Conservation (phyloP, 73 alveolate species). For the Paramecium octaurelia region DNA sequence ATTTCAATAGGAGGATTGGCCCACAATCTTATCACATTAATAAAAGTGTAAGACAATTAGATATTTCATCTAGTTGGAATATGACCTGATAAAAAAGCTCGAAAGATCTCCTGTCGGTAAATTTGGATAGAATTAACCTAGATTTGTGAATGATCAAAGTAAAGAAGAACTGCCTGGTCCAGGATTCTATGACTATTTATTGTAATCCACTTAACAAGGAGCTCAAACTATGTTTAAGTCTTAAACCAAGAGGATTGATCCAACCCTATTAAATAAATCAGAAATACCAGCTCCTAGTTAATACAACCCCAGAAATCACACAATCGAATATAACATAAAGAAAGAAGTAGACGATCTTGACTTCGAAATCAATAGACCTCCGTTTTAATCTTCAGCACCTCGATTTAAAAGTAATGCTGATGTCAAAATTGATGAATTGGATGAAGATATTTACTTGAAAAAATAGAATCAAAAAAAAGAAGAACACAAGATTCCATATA, state of each 20-base stretch:
- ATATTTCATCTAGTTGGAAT: neutral
- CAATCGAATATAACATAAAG: neutral
- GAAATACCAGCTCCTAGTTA: constrained; percentile 9
- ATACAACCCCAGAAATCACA: neutral
- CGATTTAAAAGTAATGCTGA: neutral
- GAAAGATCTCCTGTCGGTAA: constrained; percentile 49
- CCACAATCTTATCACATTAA: constrained; percentile 20
- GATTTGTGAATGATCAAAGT: neutral
- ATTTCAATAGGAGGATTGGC: neutral
- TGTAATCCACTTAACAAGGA: neutral
- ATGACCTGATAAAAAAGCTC: neutral
- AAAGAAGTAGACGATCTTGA: neutral
- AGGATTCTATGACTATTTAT: neutral
- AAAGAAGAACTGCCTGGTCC: neutral
- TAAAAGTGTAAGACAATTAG: neutral
- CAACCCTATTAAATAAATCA: neutral
- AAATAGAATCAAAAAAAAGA: neutral
- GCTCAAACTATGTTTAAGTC: neutral
- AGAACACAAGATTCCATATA: neutral
- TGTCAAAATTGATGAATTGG: neutral
- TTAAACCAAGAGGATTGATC: neutral
- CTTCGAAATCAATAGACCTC: neutral
- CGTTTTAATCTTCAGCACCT: neutral
- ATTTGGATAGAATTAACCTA: constrained; percentile 35
- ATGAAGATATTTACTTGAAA: neutral